phyloP scores from a whole-genome alignment of 2,329 filamentous ascomycete genomes.

The Fusarium ramigenum region DNA sequence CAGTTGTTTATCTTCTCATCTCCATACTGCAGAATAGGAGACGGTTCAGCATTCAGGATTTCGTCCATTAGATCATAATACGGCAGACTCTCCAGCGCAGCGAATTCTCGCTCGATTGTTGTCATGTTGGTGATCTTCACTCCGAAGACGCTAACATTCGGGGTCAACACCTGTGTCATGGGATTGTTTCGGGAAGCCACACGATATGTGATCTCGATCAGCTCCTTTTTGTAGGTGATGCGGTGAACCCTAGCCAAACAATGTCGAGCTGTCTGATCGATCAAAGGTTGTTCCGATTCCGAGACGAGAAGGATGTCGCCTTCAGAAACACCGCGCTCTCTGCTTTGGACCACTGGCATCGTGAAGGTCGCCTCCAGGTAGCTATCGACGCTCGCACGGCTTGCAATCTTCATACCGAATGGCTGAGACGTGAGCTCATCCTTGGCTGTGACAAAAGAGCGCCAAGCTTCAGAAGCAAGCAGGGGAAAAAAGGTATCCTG shows the following conservation, averaged over 20 bases:
- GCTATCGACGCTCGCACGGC: slow-evolving; percentile 88
- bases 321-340: slow-evolving; percentile 78
- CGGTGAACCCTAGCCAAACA: slow-evolving; percentile 87
- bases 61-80: slow-evolving; percentile 97
- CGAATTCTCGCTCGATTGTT: slow-evolving; percentile 94
- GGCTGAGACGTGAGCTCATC: slow-evolving; percentile 84
- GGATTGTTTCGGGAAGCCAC: slow-evolving; percentile 74
- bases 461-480: slow-evolving; percentile 93
- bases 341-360: slow-evolving; percentile 75
- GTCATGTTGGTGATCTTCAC: slow-evolving; percentile 92
- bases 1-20: slow-evolving; percentile 76
- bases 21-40: slow-evolving; percentile 83
- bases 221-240: slow-evolving; percentile 81
- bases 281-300: slow-evolving; percentile 74
- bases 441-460: slow-evolving; percentile 88
- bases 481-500: slow-evolving; percentile 91
- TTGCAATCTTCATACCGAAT: slow-evolving; percentile 88
- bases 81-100: slow-evolving; percentile 86
- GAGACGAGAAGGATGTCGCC: slow-evolving; percentile 92
- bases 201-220: slow-evolving; percentile 86
- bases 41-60: slow-evolving; percentile 88
- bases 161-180: slow-evolving; percentile 70
- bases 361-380: slow-evolving; percentile 92
- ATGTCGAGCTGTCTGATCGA: slow-evolving; percentile 72
- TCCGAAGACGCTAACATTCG: slow-evolving; percentile 75